A percentile compares a stretch with the other conserved stretches of the same genome.
phyloP scores from a whole-genome alignment of 208 protist genomes.

The Leishmania tropica region DNA sequence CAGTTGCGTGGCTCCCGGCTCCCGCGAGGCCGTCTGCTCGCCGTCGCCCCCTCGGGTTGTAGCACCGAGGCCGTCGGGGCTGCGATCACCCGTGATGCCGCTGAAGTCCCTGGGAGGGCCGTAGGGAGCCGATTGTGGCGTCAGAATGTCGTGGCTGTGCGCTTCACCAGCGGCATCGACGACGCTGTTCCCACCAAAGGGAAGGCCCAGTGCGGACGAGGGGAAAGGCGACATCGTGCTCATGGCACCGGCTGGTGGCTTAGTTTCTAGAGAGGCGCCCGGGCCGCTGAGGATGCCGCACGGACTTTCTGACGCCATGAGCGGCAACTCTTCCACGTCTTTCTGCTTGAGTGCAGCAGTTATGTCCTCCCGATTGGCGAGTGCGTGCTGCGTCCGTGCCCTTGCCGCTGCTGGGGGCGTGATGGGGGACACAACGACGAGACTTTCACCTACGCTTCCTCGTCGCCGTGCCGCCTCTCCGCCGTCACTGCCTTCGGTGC shows the following conservation, averaged over 20 bases:
- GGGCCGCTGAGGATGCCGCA: not conserved
- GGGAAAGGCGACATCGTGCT: not conserved
- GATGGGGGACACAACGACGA: slow-evolving; percentile 24
- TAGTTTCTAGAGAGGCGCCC: not conserved
- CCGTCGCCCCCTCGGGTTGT: not conserved
- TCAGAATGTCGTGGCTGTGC: no score
- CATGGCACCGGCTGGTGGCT: not conserved
- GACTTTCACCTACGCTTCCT: slow-evolving; percentile 14
- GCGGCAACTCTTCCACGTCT: not conserved
- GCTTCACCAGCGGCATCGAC: not conserved
- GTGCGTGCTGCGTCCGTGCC: not conserved
- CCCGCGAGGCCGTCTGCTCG: not conserved
- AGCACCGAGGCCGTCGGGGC: not conserved
- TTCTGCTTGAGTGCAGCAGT: not conserved
- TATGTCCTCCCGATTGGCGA: not conserved
- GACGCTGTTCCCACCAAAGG: not conserved
- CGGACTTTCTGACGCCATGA: not conserved
- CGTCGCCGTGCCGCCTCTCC: not conserved
- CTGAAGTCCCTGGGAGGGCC: no score
- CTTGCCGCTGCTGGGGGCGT: slow-evolving; percentile 5
- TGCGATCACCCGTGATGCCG: not conserved
- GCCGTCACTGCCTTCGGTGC: slow-evolving; percentile 5
- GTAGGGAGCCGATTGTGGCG: no score
- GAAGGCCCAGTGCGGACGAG: not conserved
- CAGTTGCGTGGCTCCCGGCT: not conserved